These are phyloP conservation scores for Ehretia macrophylla DNA, from an alignment of 257 asterid species.

Conservation along the genomic window DNA sequence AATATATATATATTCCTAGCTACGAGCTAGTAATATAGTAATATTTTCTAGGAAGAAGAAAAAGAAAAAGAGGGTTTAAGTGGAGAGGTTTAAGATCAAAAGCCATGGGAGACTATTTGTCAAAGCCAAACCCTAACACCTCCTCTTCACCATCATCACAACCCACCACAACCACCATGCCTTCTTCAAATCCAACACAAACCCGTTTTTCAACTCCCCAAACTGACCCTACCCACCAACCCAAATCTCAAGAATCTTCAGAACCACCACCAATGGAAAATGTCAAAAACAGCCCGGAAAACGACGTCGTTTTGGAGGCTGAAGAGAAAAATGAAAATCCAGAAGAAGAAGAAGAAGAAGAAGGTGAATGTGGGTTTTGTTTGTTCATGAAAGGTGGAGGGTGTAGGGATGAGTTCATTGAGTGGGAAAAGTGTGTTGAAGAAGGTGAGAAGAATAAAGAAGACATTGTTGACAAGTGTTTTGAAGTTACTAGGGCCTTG, in stretches of 20 bases:
- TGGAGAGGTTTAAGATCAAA: not conserved
- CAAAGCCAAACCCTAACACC: not conserved
- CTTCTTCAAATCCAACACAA: not conserved
- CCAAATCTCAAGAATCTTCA: not conserved
- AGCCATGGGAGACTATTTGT: not conserved
- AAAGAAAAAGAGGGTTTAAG: not conserved
- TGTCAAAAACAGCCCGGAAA: not conserved
- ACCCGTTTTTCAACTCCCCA: not conserved
- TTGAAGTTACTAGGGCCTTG: constrained; percentile 39
- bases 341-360: constrained; percentile 39
- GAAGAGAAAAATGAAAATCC: constrained; percentile 1
- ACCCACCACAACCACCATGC: not conserved
- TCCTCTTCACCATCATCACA: not conserved
- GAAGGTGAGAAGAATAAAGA: constrained; percentile 51
- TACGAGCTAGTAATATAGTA: too few relatives aligned
- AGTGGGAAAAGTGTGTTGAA: constrained; percentile 58
- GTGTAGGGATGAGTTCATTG: constrained; percentile 42
- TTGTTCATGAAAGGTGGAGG: constrained; percentile 72
- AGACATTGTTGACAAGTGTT: constrained; percentile 54
- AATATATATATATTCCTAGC: not conserved
- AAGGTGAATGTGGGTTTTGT: constrained; percentile 63
- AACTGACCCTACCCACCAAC: not conserved
- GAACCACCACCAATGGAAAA: not conserved
- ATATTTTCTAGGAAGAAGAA: not conserved
- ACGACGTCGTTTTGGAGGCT: not conserved